Base-by-base conservation (phyloP, 331 rosid genomes). In the Acacia pycnantha region DNA sequence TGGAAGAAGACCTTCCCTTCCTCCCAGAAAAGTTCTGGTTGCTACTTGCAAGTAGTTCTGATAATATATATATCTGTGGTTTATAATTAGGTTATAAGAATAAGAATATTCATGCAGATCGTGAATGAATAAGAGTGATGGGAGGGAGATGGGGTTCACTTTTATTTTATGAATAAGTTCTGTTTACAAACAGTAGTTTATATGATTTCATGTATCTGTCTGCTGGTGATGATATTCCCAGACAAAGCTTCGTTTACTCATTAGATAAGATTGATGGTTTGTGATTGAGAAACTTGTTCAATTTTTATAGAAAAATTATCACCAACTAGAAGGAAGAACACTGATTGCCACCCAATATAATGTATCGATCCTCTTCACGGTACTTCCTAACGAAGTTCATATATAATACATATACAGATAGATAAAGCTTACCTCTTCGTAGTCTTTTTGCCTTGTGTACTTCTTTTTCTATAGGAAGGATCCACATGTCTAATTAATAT, bases 1-100 rank as follows among this genome's bases (percentile, higher is more conserved):
- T 87, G 97, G 97, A 77, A 86, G 97, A 87, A 88, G 97, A 89
- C 97, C 98, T 84, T 89, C 98, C 40, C 93, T 91, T 88, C 93
- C 98, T 67, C 98, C 97, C 1, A 90, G 98, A 82, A 90, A 61
- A 82, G 92, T 91, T 58, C 85, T 91, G 0, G 98, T 94, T 74
- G 82, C 92, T 58, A 94, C 91, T 0, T 91, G 94, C 92, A 71
- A 71, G 59, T 71, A 71, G 24, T 19, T 46, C 50, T 46, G 16
- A 41, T 41, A 41, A 14, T 14, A 48, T 14, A 48, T 46, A 2
- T 46, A 46, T 46, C 1, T 46, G 6, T 37, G 41, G 41, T 6
- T 37, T 37, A 5, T 37, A 6, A 37, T 37, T 37, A 0, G 41
- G 41, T 37, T 37, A 37, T 5, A 6, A 37, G 41, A 37, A 37